Conservation (phyloP, 257 asterid species). For the Solanum ossicruentum region DNA sequence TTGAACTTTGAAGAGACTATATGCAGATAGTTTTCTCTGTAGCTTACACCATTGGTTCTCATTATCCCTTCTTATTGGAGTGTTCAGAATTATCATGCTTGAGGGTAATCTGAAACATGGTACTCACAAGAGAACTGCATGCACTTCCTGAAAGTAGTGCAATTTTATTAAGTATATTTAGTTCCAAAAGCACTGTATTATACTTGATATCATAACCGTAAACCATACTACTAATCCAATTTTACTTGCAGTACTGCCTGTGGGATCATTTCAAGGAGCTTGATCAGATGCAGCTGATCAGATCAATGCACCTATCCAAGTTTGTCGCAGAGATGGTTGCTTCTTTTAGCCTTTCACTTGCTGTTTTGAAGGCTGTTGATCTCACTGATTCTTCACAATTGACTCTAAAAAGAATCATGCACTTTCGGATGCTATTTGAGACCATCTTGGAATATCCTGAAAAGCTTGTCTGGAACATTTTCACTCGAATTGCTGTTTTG, state of each 20-base stretch:
- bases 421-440: slow-evolving; percentile 76
- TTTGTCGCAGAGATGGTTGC: slow-evolving; percentile 69
- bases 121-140: neutral
- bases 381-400: slow-evolving; percentile 32
- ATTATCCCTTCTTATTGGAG: neutral
- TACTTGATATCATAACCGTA: neutral
- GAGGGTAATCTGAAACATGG: neutral
- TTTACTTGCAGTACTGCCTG: slow-evolving; percentile 52
- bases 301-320: slow-evolving; percentile 84
- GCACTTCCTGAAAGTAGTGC: neutral
- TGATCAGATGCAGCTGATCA: slow-evolving; percentile 59
- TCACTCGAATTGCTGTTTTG: slow-evolving; percentile 62
- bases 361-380: slow-evolving; percentile 66
- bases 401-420: slow-evolving; percentile 72
- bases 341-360: slow-evolving; percentile 63
- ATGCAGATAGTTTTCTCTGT: neutral
- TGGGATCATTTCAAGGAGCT: slow-evolving; percentile 96
- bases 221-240: neutral
- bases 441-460: slow-evolving; percentile 57
- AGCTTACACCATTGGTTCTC: neutral
- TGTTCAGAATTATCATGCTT: neutral
- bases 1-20: neutral
- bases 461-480: slow-evolving; percentile 62
- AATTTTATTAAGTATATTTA: neutral
- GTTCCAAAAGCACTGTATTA: neutral